These are phyloP conservation scores for Sorghum bicolor DNA, from an alignment of 176 grass and related monocot species.

Conservation along the genomic window DNA sequence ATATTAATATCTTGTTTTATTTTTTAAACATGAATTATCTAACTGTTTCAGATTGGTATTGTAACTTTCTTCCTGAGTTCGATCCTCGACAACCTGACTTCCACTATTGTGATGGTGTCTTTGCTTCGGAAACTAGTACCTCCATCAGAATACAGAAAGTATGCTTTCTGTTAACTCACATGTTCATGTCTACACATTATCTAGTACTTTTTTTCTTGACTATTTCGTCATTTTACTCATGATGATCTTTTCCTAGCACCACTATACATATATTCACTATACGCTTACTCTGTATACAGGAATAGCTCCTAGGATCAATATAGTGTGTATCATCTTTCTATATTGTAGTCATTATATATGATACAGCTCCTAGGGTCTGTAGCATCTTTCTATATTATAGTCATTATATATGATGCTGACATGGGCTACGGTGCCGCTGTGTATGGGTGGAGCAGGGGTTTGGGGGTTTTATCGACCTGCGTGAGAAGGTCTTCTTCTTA, in stretches of 20 bases:
- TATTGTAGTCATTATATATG: neutral
- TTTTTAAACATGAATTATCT: constrained; percentile 9
- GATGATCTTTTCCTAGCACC: neutral
- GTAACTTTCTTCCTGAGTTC: constrained; percentile 94
- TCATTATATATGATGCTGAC: neutral
- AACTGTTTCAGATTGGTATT: constrained; percentile 76
- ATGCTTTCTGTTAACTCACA: constrained; percentile 37
- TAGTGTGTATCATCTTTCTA: neutral
- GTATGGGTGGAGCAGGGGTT: too few species aligned
- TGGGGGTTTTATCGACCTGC: too few species aligned
- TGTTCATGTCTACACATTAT: constrained; percentile 18
- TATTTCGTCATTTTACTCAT: neutral
- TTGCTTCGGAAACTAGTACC: constrained; percentile 89
- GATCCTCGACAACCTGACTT: constrained; percentile 92
- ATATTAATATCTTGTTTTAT: neutral
- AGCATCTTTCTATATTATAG: neutral
- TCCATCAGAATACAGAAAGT: constrained; percentile 92
- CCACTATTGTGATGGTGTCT: constrained; percentile 97
- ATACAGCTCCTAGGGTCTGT: neutral
- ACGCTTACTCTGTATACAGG: neutral
- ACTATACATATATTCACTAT: neutral
- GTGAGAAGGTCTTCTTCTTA: too few species aligned
- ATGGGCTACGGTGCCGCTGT: too few species aligned
- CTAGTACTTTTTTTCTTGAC: neutral
- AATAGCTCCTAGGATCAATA: neutral